phyloP scores from a whole-genome alignment of 78 protist species.

The Speleostelium caveatum region DNA sequence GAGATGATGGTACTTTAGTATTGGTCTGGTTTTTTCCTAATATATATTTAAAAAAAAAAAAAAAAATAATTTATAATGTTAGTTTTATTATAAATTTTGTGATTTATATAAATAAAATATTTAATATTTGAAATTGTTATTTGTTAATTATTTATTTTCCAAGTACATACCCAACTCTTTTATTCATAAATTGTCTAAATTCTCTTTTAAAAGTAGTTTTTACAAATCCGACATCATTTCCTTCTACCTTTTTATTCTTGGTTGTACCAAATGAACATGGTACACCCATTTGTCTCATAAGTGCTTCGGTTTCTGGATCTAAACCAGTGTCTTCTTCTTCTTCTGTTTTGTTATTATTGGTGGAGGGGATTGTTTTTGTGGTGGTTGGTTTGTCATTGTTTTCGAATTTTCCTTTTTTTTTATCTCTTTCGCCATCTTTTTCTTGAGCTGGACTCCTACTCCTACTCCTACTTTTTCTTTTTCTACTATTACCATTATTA shows the following conservation, averaged over 20 bases:
- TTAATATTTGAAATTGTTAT: too few relatives aligned
- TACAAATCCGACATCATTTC: slow-evolving; percentile 8
- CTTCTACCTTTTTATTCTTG: slow-evolving; percentile 24
- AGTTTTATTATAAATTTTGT: not conserved
- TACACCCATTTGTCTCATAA: slow-evolving; percentile 27
- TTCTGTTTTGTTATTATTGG: not conserved
- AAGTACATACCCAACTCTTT: too few relatives aligned
- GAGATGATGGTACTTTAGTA: not conserved
- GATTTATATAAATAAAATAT: not conserved
- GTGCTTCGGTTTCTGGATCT: slow-evolving; percentile 27
- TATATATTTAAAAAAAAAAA: not conserved
- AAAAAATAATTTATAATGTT: not conserved
- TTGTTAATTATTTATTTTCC: too few relatives aligned
- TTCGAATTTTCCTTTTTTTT: not conserved
- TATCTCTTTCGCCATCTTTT: not conserved
- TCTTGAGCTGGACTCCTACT: not conserved
- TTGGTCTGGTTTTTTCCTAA: not conserved
- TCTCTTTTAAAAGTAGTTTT: slow-evolving; percentile 30
- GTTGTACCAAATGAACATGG: slow-evolving; percentile 11
- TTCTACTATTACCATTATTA: not conserved
- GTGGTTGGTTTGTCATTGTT: too few relatives aligned
- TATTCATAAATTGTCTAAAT: slow-evolving; percentile 38
- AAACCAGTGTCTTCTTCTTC: not conserved
- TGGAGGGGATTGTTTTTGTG: too few relatives aligned
- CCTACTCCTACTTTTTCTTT: not conserved